Percentiles rank a stretch among this genome's conserved stretches.
Evolutionary conservation across 1,284 basidiomycete genomes (phyloP).

Genomic region (Cystobasidiaceae sp.): DNA sequence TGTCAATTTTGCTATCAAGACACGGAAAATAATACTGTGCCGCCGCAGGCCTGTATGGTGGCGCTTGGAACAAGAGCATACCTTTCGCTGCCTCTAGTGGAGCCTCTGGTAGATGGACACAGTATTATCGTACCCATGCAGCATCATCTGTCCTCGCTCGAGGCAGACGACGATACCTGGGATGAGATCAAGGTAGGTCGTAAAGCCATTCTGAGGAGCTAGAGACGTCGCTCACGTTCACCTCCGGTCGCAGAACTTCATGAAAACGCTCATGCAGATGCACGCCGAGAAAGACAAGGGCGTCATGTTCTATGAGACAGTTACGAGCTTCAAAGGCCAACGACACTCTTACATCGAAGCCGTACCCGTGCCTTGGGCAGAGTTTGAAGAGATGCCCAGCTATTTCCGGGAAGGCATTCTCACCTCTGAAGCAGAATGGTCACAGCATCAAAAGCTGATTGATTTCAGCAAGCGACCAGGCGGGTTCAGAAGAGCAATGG

Average conservation of each 20-base stretch:
- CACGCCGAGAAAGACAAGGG: constrained; percentile 82
- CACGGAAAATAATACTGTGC: constrained; percentile 47
- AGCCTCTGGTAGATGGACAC: constrained; percentile 82
- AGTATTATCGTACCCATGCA: constrained; percentile 93
- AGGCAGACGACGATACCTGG: constrained; percentile 97
- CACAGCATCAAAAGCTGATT: constrained; percentile 92
- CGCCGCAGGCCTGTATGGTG: constrained; percentile 67
- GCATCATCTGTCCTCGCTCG: constrained; percentile 83
- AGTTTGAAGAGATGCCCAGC: constrained; percentile 77
- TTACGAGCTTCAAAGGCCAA: constrained; percentile 76
- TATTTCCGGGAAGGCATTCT: constrained; percentile 96
- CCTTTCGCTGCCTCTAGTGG: constrained; percentile 75
- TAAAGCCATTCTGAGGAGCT: background rate
- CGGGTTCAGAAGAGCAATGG: constrained; percentile 85
- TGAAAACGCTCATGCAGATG: constrained; percentile 97
- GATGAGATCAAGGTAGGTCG: constrained; percentile 73
- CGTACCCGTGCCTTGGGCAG: constrained; percentile 77
- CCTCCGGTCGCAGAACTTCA: constrained; percentile 72
- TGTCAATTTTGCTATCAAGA: constrained; percentile 47
- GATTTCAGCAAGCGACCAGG: constrained; percentile 77
- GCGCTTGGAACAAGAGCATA: constrained; percentile 86
- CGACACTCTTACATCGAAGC: constrained; percentile 86
- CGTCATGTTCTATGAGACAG: constrained; percentile 89
- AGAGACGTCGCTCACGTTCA: constrained; percentile 44
- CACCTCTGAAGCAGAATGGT: constrained; percentile 89